Percentiles rank a stretch among this genome's conserved stretches.
phyloP scores from a whole-genome alignment of 2,329 filamentous ascomycete species.

The Ceratocystis smalleyi region DNA sequence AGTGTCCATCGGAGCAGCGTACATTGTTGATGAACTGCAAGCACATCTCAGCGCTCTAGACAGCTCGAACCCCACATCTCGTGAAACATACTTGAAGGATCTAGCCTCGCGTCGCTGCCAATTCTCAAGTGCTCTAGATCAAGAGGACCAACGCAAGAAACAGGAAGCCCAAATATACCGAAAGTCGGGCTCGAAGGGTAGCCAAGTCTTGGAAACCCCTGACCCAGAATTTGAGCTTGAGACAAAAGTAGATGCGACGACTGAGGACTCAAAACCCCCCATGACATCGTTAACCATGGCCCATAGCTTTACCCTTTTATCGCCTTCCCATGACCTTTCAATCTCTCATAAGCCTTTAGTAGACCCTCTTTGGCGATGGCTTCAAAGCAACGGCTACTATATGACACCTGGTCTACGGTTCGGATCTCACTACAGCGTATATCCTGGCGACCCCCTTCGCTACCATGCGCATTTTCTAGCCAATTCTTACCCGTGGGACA shows the following conservation, averaged over 20 bases:
- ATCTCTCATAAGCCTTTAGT: slow-evolving; percentile 27
- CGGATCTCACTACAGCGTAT: slow-evolving; percentile 85
- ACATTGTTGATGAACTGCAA: slow-evolving; percentile 62
- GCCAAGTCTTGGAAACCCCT: slow-evolving; percentile 18
- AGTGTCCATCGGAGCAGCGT: slow-evolving; percentile 59
- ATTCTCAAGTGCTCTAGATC: slow-evolving; percentile 6
- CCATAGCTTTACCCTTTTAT: slow-evolving; percentile 5
- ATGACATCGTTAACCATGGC: slow-evolving; percentile 7
- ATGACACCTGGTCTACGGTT: slow-evolving; percentile 86
- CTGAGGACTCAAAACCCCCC: not conserved
- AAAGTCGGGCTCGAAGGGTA: slow-evolving; percentile 18
- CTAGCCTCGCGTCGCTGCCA: slow-evolving; percentile 11
- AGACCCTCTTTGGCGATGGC: slow-evolving; percentile 55
- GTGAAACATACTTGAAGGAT: slow-evolving; percentile 3
- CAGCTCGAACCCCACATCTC: slow-evolving; percentile 29
- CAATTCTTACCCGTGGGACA: slow-evolving; percentile 71
- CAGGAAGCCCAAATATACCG: slow-evolving; percentile 17
- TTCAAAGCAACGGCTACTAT: slow-evolving; percentile 60
- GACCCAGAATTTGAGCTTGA: slow-evolving; percentile 11
- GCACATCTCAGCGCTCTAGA: slow-evolving; percentile 53
- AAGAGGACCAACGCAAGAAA: slow-evolving; percentile 13
- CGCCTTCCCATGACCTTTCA: slow-evolving; percentile 19
- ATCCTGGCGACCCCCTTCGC: slow-evolving; percentile 83
- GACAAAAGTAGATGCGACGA: not conserved
- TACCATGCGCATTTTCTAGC: slow-evolving; percentile 93